Conservation (phyloP, 345 rosid species). For the Aurinia saxatilis region DNA sequence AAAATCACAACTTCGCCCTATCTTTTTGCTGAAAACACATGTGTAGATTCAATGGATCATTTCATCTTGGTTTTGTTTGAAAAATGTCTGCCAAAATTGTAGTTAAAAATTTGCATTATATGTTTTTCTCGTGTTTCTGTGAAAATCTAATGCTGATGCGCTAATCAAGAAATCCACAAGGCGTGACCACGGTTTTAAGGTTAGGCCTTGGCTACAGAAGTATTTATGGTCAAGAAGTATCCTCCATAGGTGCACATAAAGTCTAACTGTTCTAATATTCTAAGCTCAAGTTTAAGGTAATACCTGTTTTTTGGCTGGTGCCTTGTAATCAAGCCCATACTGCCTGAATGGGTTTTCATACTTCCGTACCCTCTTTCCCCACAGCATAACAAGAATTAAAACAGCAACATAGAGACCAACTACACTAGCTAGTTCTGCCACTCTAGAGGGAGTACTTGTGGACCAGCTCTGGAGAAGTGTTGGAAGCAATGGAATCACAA, state of each 20-base stretch:
- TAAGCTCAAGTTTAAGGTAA: neutral
- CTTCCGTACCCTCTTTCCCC: conserved; percentile 84
- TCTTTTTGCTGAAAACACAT: neutral
- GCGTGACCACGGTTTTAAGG: neutral
- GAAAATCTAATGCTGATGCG: conserved; percentile 3
- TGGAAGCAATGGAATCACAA: conserved; percentile 78
- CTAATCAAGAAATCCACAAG: neutral
- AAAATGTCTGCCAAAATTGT: neutral
- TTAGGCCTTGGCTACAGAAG: neutral
- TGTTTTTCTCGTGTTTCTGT: neutral
- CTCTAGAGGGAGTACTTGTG: conserved; percentile 45
- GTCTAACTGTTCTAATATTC: neutral
- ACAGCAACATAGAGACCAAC: conserved; percentile 73
- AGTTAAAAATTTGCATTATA: neutral
- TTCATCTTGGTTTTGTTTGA: neutral
- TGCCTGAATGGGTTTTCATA: conserved; percentile 62
- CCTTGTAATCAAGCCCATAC: conserved; percentile 72
- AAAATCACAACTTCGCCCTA: conserved; percentile 2
- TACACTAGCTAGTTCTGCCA: conserved; percentile 69
- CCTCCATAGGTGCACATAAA: neutral
- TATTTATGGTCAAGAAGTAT: neutral
- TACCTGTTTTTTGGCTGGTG: conserved; percentile 45
- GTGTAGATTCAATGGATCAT: neutral
- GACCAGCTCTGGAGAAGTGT: conserved; percentile 80
- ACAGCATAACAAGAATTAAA: conserved; percentile 57